A percentile compares a stretch with the other conserved stretches of the same genome.
Evolutionary conservation across 495 filamentous ascomycete species (phyloP).

Genomic region (Aspergillus taichungensis): DNA sequence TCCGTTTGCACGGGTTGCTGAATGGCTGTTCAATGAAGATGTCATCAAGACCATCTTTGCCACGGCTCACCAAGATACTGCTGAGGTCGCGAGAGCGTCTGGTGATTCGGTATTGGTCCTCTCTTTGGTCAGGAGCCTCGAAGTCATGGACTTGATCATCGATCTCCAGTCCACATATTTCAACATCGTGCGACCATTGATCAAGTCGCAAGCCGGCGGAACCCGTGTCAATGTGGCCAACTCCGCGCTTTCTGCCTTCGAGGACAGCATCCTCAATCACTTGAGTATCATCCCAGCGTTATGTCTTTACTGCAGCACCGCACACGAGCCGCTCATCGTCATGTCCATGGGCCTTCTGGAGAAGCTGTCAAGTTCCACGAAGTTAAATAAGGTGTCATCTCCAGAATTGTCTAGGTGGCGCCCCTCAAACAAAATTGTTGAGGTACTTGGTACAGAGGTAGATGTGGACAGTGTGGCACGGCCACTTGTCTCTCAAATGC

Average conservation of each 20-base stretch:
- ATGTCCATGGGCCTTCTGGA: conserved; percentile 71
- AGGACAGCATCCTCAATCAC: conserved; percentile 82
- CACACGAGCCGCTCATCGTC: conserved; percentile 65
- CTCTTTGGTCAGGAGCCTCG: conserved; percentile 61
- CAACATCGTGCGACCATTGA: conserved; percentile 69
- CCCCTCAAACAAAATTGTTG: conserved; percentile 68
- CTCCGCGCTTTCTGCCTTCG: conserved; percentile 69
- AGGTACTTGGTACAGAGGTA: conserved; percentile 61
- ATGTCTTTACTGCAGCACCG: conserved; percentile 74
- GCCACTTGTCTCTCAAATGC: conserved; percentile 57
- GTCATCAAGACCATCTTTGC: conserved; percentile 71
- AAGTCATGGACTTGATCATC: conserved; percentile 71
- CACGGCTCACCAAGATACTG: conserved; percentile 61
- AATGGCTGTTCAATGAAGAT: conserved; percentile 94
- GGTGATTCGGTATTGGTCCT: conserved; percentile 67
- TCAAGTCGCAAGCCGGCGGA: conserved; percentile 47
- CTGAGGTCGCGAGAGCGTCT: conserved; percentile 54
- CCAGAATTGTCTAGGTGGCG: conserved; percentile 40
- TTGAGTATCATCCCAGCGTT: conserved; percentile 66
- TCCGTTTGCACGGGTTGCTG: conserved; percentile 86
- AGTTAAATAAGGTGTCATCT: conserved; percentile 49
- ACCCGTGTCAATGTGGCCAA: conserved; percentile 51
- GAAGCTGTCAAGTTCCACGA: conserved; percentile 73
- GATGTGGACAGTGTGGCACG: conserved; percentile 61
- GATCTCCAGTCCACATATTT: conserved; percentile 87